Evolutionary conservation across 139 green algal genomes (phyloP).

Genomic region (Bryopsis sp.): DNA sequence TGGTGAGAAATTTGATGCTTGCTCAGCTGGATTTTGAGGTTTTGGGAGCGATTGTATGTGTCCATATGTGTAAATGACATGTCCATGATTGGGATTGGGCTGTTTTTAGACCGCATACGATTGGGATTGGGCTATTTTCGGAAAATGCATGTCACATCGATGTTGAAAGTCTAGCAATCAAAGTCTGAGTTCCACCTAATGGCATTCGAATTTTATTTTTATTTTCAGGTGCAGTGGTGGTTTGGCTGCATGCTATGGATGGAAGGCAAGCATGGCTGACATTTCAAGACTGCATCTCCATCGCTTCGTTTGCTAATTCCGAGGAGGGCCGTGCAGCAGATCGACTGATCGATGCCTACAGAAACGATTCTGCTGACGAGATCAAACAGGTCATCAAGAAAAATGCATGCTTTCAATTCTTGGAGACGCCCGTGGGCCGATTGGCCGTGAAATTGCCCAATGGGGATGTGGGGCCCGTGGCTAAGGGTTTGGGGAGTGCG

Average conservation of each 20-base stretch:
- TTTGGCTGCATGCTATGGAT: neutral
- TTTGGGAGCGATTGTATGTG: too few species aligned
- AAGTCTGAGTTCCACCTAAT: too few species aligned
- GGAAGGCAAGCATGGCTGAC: neutral
- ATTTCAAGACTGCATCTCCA: neutral
- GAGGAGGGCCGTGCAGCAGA: neutral
- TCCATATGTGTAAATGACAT: too few species aligned
- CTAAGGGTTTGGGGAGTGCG: too few species aligned
- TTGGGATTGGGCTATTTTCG: too few species aligned
- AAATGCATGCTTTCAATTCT: neutral
- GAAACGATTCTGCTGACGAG: neutral
- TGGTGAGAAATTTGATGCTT: too few species aligned
- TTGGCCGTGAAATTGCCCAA: neutral
- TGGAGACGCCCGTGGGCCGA: neutral
- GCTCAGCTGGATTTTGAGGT: too few species aligned
- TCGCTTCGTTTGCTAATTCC: neutral
- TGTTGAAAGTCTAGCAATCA: too few species aligned
- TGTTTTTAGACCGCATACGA: too few species aligned
- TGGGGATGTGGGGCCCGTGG: conserved; percentile 1
- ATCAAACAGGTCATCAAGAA: neutral
- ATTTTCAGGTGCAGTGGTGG: neutral
- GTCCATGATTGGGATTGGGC: too few species aligned
- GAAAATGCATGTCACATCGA: too few species aligned
- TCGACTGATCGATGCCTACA: neutral
- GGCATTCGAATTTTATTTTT: too few species aligned